Percentiles rank a stretch among this genome's conserved stretches.
These are phyloP conservation scores for Tuctoria greenei DNA, from an alignment of 176 grass and related monocot species.

Conservation along the genomic window DNA sequence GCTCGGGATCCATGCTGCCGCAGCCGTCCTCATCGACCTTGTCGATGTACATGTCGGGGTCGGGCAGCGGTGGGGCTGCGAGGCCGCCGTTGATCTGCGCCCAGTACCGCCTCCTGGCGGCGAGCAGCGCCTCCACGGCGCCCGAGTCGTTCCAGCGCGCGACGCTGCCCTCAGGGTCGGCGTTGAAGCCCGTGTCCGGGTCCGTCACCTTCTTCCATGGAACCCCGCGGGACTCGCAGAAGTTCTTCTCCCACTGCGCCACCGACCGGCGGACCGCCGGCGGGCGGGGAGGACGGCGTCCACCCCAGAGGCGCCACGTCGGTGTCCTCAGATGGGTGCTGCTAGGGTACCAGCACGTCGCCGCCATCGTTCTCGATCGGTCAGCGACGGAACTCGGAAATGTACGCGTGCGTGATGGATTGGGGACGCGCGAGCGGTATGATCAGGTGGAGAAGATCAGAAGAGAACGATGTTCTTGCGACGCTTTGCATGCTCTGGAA, in stretches of 20 bases:
- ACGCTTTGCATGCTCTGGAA: neutral
- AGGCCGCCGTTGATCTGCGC: constrained; percentile 31
- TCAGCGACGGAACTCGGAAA: too few species aligned
- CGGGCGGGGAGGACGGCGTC: neutral
- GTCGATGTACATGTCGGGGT: constrained; percentile 29
- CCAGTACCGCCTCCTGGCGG: constrained; percentile 48
- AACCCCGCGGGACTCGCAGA: constrained; percentile 30
- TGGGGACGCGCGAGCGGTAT: too few species aligned
- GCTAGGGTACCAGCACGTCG: neutral
- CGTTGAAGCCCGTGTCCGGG: neutral
- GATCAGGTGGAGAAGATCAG: too few species aligned
- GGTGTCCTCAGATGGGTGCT: too few species aligned
- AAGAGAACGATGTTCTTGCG: neutral
- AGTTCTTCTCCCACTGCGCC: constrained; percentile 47
- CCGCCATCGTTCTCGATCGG: neutral
- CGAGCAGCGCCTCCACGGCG: constrained; percentile 36
- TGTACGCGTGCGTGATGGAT: neutral
- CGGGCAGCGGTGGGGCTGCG: neutral
- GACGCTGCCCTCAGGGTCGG: neutral
- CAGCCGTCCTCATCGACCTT: neutral
- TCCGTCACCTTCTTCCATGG: constrained; percentile 38
- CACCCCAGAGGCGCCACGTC: neutral
- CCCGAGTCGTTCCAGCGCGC: constrained; percentile 50
- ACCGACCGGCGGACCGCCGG: neutral
- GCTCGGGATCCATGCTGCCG: neutral